phyloP scores from a whole-genome alignment of 768 basidiomycete genomes.

The Mycena haematopus region DNA sequence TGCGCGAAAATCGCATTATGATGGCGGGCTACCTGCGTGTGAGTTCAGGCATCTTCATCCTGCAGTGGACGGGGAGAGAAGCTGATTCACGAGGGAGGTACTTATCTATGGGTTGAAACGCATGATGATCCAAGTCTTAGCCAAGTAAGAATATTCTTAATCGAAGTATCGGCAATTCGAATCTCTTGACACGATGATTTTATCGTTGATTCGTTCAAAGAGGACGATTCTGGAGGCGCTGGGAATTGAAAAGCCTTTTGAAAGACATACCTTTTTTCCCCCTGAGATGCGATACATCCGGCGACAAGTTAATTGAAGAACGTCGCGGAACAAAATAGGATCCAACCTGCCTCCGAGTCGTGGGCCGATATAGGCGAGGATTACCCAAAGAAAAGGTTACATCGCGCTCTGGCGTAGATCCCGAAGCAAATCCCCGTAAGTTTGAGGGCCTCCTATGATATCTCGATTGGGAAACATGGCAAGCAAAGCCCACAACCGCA shows the following conservation, averaged over 20 bases:
- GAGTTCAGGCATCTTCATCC: no score
- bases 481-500: no score
- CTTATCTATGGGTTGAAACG: neutral
- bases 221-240: no score
- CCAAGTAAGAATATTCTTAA: no score
- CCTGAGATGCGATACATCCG: neutral
- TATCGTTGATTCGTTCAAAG: no score
- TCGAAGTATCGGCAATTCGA: no score
- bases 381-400: neutral
- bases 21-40: no score
- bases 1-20: no score
- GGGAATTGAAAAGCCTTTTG: no score
- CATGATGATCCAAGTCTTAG: neutral
- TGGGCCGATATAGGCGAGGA: neutral
- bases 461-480: no score
- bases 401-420: neutral
- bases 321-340: neutral
- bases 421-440: neutral
- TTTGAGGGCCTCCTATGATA: neutral
- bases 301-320: neutral
- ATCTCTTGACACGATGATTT: no score
- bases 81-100: neutral
- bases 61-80: no score
- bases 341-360: neutral
- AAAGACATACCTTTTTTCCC: neutral